Evolutionary conservation across 2,329 filamentous ascomycete genomes (phyloP).

Genomic region (Plectosphaerella sp.): DNA sequence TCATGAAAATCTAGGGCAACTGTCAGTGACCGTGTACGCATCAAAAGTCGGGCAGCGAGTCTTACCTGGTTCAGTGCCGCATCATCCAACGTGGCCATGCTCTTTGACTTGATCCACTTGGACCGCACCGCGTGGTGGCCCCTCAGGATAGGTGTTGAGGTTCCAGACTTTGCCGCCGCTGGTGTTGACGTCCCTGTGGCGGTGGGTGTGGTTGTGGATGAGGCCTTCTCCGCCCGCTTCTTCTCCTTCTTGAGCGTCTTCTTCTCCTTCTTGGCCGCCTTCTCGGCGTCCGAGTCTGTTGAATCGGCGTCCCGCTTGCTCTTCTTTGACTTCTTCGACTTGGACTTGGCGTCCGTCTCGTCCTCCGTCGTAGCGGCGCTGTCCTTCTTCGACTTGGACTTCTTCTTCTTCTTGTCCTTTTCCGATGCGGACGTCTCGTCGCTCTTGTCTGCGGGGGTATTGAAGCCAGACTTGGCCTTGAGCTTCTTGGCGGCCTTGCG

Average conservation of each 20-base stretch:
- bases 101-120: conserved; percentile 85
- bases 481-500: conserved; percentile 25
- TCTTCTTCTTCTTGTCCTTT: conserved; percentile 33
- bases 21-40: not conserved
- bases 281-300: conserved; percentile 26
- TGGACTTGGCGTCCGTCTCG: conserved; percentile 14
- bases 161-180: conserved; percentile 35
- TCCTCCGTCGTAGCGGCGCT: conserved; percentile 17
- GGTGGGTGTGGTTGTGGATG: conserved; percentile 19
- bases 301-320: conserved; percentile 35
- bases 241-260: conserved; percentile 38
- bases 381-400: conserved; percentile 30
- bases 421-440: conserved; percentile 14
- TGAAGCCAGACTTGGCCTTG: conserved; percentile 5
- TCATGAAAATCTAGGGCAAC: conserved; percentile 61
- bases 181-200: conserved; percentile 31
- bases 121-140: conserved; percentile 72
- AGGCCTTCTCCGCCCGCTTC: conserved; percentile 29
- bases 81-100: conserved; percentile 73
- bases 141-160: conserved; percentile 37
- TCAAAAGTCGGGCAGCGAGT: not conserved
- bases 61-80: conserved; percentile 81
- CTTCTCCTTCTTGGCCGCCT: conserved; percentile 46
- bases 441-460: not conserved
- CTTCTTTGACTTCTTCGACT: conserved; percentile 21